Base-by-base conservation (phyloP, 257 asterid genomes). In the Primulina huaijiensis region DNA sequence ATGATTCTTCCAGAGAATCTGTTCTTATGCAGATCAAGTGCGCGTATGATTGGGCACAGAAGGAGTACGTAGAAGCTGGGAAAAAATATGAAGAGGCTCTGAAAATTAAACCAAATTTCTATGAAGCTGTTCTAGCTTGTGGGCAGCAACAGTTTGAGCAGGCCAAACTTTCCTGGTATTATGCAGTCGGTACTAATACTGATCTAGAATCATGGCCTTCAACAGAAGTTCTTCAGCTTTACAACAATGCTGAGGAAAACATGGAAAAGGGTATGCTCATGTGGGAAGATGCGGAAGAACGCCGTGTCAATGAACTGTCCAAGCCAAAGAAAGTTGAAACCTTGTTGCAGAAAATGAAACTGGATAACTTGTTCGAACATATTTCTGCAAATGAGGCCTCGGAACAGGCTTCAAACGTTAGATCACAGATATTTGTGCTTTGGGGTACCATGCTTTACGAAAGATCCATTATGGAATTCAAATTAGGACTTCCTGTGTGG, bases 391-490 rank as follows among this genome's bases (percentile, higher is more conserved):
- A 83, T 29, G 97, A 90, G 89, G 89, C 84, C 55, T 77, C 81
- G 10, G 90, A 87, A 53, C 96, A 82, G 76, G 87, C 86, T 77
- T 78, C 82, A 67, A 80, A 75, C 33, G 79, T 85, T 74, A 83
- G 84, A 70, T 82, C 89, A 72, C 96, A 89, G 81, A 89, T 89
- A 68, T 78, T 85, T 73, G 76, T 91, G 23, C 68, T 89, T 57
- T 91, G 97, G 97, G 95, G 98, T 33, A 85, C 96, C 4, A 78
- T 92, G 81, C 83, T 92, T 4, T 92, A 92, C 33, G 96, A 92
- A 75, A 88, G 98, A 74, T 92, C 98, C 1, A 78, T 87, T 31
- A 85, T 92, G 95, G 96, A 92, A 76, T 89, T 80, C 77, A 91
- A 91, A 81, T 75, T 91, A 3, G 85, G 83, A 23, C 83, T 91